These are phyloP conservation scores for Castanea mollissima DNA, from an alignment of 306 rosid species.

Conservation along the genomic window DNA sequence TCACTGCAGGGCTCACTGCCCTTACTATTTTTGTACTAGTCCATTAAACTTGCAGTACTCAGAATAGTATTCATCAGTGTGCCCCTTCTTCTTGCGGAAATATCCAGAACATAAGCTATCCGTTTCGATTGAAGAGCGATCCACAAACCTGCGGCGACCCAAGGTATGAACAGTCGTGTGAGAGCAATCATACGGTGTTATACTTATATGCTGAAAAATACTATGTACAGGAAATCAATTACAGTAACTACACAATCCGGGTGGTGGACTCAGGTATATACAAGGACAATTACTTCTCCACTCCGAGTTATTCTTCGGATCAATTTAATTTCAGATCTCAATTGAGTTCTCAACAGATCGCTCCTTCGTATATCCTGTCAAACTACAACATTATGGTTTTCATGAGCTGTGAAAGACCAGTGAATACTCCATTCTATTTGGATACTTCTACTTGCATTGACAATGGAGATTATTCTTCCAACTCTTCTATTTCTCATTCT, in stretches of 20 bases:
- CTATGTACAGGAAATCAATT: background rate
- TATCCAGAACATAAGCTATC: no score
- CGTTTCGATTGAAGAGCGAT: background rate
- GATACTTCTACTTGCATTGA: background rate
- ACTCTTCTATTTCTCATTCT: background rate
- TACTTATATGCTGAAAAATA: background rate
- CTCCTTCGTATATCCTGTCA: fast-evolving
- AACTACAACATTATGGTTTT: background rate
- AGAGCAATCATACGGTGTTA: background rate
- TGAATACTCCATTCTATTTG: background rate
- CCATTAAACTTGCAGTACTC: no score
- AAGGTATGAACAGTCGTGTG: background rate
- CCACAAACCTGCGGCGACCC: background rate
- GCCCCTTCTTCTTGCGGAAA: no score
- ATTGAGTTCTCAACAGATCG: no score
- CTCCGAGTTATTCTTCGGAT: background rate
- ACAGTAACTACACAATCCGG: no score
- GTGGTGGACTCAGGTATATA: slow-evolving; percentile 3
- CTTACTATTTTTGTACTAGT: background rate
- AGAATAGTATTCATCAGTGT: no score
- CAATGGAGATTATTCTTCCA: background rate
- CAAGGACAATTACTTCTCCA: background rate
- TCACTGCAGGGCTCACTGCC: background rate
- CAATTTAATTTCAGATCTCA: no score
- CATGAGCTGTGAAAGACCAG: background rate